Evolutionary conservation across 2,329 filamentous ascomycete species (phyloP), one percentile per base, ranked within the genome.

Genomic region (Aspergillus awamori): DNA sequence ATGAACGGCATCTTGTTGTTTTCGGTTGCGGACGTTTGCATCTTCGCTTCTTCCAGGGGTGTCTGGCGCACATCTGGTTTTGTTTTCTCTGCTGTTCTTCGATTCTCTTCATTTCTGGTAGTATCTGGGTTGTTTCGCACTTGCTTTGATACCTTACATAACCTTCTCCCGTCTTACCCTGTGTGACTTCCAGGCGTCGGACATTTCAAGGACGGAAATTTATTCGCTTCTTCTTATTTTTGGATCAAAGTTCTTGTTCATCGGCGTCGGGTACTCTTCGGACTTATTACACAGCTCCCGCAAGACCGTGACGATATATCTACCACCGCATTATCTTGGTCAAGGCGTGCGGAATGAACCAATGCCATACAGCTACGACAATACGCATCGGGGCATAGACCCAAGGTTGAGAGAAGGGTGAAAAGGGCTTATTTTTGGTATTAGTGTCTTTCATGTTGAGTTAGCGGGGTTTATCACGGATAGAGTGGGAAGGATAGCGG

Each of bases 11-110:
- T 70, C 63, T 68, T 52, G 63, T 67, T 71, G 63, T 71, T 73
- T 55, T 72, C 60, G 67, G 62, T 69, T 74, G 69, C 72, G 70
- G 67, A 69, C 64, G 69, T 70, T 69, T 67, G 72, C 72, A 75
- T 75, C 69, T 67, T 69, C 65, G 69, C 69, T 65, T 70, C 63
- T 73, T 67, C 60, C 60, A 65, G 64, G 66, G 73, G 72, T 70
- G 72, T 76, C 69, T 62, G 72, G 72, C 72, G 73, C 72, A 70
- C 60, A 69, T 65, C 61, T 59, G 59, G 59, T 66, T 65, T 66
- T 67, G 64, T 59, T 66, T 66, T 65, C 58, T 65, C 38, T 63
- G 57, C 63, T 60, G 47, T 61, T 58, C 55, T 63, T 63, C 63
- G 65, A 43, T 57, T 66, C 57, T 65, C 55, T 48, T 62, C 53